These are phyloP conservation scores for Chenopodium quinoa DNA, from an alignment of 148 eudicot genomes.

Conservation along the genomic window DNA sequence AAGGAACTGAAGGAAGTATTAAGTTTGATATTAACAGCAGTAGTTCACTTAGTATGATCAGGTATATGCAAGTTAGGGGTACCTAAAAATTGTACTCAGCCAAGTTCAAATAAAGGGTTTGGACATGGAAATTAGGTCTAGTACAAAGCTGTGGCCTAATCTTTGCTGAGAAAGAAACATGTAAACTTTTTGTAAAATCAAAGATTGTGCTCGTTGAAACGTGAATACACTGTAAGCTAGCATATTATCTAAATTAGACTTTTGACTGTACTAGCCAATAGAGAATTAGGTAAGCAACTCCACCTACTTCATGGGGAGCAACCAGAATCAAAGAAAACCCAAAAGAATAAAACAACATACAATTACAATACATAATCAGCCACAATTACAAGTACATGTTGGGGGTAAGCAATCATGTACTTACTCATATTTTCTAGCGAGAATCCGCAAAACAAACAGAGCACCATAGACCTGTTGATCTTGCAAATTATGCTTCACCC, in stretches of 20 bases:
- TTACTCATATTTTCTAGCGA: constrained; percentile 98
- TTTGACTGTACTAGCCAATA: background rate
- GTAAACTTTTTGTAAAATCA: background rate
- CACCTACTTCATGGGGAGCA: background rate
- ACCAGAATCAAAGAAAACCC: too few relatives aligned
- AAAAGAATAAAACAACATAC: too few relatives aligned
- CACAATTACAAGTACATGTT: background rate
- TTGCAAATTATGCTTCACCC: constrained; percentile 94
- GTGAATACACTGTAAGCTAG: background rate
- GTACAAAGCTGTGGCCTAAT: background rate
- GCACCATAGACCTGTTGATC: constrained; percentile 96
- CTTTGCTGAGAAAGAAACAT: background rate
- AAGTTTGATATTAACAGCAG: background rate
- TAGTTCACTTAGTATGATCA: background rate
- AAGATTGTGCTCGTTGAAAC: background rate
- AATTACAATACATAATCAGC: too few relatives aligned
- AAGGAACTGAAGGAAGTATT: too few relatives aligned
- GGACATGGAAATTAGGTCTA: background rate
- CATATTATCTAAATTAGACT: background rate
- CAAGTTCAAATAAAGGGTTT: background rate
- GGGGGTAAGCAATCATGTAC: constrained; percentile 16
- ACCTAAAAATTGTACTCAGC: background rate
- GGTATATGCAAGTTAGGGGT: background rate
- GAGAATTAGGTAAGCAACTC: background rate
- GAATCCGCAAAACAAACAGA: constrained; percentile 86